phyloP scores from a whole-genome alignment of 441 rosid genomes.

The Croton laevigatus region DNA sequence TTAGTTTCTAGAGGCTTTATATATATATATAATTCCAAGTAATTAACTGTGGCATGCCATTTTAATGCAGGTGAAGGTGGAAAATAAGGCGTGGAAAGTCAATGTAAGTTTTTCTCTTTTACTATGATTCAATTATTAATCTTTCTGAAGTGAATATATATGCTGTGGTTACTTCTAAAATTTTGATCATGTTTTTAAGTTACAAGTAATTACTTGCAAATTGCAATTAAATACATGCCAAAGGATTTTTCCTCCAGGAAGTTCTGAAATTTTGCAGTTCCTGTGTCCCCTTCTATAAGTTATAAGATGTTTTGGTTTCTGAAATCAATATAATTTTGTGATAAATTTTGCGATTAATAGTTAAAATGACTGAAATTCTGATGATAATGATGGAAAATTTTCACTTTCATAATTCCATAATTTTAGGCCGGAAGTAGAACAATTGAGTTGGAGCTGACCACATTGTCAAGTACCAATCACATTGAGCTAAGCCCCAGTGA shows the following conservation, averaged over 20 bases:
- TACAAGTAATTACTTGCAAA: too few species aligned
- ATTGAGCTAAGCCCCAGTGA: slow-evolving; percentile 95
- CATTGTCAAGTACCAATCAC: slow-evolving; percentile 77
- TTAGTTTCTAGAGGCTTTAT: not conserved
- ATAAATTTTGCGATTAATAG: not conserved
- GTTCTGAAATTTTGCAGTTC: not conserved
- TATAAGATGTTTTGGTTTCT: not conserved
- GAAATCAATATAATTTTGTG: not conserved
- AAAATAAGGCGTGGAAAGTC: slow-evolving; percentile 82
- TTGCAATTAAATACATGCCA: not conserved
- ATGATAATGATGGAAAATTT: not conserved
- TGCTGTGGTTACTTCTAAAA: not conserved
- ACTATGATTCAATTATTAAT: not conserved
- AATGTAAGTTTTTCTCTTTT: slow-evolving; percentile 50
- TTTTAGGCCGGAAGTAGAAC: slow-evolving; percentile 86
- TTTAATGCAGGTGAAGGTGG: slow-evolving; percentile 88
- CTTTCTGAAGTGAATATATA: not conserved
- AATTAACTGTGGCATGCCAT: not conserved
- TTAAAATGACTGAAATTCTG: too few species aligned
- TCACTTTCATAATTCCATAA: not conserved
- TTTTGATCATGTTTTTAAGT: not conserved
- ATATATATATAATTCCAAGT: not conserved
- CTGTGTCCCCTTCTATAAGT: too few species aligned
- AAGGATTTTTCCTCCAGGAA: not conserved
- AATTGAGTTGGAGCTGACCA: slow-evolving; percentile 83